phyloP scores from a whole-genome alignment of 1,284 basidiomycete species.

The Rhodotorula sp. region DNA sequence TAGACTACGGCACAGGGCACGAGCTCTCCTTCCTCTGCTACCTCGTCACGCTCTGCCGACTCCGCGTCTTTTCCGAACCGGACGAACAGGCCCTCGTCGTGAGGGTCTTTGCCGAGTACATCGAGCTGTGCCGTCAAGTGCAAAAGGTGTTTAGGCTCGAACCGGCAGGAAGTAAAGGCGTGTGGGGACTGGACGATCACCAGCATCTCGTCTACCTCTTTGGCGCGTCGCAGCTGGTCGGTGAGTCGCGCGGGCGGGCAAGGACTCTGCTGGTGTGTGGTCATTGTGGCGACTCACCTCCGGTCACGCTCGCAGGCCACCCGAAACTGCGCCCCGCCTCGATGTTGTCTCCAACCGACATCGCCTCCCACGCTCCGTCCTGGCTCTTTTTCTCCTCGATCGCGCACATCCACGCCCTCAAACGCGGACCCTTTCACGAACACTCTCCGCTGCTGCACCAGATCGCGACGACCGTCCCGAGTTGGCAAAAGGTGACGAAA shows the following conservation, averaged over 20 bases:
- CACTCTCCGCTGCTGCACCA: constrained; percentile 87
- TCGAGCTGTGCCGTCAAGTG: constrained; percentile 75
- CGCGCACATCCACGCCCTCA: constrained; percentile 73
- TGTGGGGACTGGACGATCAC: constrained; percentile 97
- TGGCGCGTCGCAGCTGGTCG: constrained; percentile 80
- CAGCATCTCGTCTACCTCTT: constrained; percentile 72
- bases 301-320: constrained; percentile 48
- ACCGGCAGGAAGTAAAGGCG: constrained; percentile 94
- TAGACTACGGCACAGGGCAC: constrained; percentile 97
- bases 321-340: constrained; percentile 59
- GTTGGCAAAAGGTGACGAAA: constrained; percentile 83
- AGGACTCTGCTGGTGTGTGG: too few species aligned
- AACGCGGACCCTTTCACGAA: constrained; percentile 80
- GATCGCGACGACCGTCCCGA: constrained; percentile 77
- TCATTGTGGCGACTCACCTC: too few species aligned
- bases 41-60: constrained; percentile 59
- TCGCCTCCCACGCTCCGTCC: constrained; percentile 34
- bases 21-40: constrained; percentile 84
- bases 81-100: constrained; percentile 51
- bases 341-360: constrained; percentile 58
- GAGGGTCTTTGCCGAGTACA: constrained; percentile 69
- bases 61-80: constrained; percentile 41
- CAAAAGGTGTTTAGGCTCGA: constrained; percentile 90
- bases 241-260: constrained; percentile 37
- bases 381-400: constrained; percentile 58